Conservation (phyloP, 176 grass and related monocot species). For the Hordeum vulgare region DNA sequence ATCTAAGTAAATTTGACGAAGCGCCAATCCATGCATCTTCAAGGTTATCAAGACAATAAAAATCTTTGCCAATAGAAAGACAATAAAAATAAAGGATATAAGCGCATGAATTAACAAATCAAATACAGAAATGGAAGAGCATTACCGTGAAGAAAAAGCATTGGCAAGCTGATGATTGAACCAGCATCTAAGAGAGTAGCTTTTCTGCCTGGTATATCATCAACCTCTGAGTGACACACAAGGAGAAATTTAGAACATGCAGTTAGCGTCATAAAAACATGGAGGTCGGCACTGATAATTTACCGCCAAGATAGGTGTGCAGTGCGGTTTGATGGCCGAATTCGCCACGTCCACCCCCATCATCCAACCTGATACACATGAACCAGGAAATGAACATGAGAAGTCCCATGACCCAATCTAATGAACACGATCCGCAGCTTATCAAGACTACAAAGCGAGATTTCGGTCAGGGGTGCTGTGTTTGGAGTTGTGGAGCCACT, state of each 20-base stretch:
- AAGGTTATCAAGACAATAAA: neutral
- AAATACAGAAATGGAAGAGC: conserved; percentile 12
- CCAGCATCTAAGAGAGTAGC: conserved; percentile 62
- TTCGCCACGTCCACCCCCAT: conserved; percentile 30
- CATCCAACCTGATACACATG: conserved; percentile 24
- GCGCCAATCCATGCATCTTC: neutral
- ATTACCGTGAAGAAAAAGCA: conserved; percentile 83
- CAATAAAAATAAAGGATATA: neutral
- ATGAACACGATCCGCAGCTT: neutral
- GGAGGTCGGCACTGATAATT: conserved; percentile 3
- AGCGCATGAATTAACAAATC: neutral
- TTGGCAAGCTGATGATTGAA: conserved; percentile 57
- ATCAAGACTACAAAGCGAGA: neutral
- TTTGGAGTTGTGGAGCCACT: neutral
- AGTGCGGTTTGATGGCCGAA: conserved; percentile 48
- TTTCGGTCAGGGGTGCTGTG: neutral
- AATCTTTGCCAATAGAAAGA: neutral
- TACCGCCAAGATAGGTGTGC: conserved; percentile 94
- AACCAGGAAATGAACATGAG: neutral
- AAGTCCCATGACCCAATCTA: neutral
- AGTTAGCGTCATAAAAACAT: neutral
- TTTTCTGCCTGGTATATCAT: conserved; percentile 63
- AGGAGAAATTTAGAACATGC: conserved; percentile 14
- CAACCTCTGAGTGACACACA: conserved; percentile 64
- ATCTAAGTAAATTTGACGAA: neutral